phyloP scores from a whole-genome alignment of 2,329 filamentous ascomycete species.

The Neopestalotiopsis sp. region DNA sequence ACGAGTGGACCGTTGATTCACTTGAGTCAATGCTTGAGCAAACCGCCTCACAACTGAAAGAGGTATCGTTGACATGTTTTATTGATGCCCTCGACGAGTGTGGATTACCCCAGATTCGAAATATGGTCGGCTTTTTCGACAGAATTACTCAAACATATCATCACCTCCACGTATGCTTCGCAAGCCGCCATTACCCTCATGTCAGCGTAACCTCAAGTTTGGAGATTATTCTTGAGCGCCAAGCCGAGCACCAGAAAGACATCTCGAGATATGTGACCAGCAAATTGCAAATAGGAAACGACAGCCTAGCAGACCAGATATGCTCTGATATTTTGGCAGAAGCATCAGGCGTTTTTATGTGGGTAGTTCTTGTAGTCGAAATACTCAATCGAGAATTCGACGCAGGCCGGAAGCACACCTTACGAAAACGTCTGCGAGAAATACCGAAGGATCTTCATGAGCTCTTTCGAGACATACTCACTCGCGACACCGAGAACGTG shows the following conservation, averaged over 20 bases:
- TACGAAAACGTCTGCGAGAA: slow-evolving; percentile 41
- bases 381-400: slow-evolving; percentile 49
- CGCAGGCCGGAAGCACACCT: slow-evolving; percentile 34
- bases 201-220: slow-evolving; percentile 38
- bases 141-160: slow-evolving; percentile 38
- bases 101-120: slow-evolving; percentile 23
- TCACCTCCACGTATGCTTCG: slow-evolving; percentile 32
- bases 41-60: slow-evolving; percentile 12
- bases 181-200: slow-evolving; percentile 49
- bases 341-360: no score
- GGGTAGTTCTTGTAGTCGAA: slow-evolving; percentile 45
- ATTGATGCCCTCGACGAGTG: slow-evolving; percentile 32
- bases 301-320: slow-evolving; percentile 25
- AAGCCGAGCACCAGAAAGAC: slow-evolving; percentile 33
- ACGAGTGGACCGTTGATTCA: slow-evolving; percentile 10
- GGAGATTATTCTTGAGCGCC: slow-evolving; percentile 32
- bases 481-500: slow-evolving; percentile 38
- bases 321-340: slow-evolving; percentile 38
- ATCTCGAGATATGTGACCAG: slow-evolving; percentile 35
- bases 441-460: slow-evolving; percentile 43
- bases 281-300: slow-evolving; percentile 30
- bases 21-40: slow-evolving; percentile 19
- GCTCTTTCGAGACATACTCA: slow-evolving; percentile 48
- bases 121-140: slow-evolving; percentile 26
- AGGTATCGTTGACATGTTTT: slow-evolving; percentile 21